Percentiles rank a stretch among this genome's conserved stretches.
Conservation (phyloP, 805 yeast genomes). For the Pichia sporocuriosa region DNA sequence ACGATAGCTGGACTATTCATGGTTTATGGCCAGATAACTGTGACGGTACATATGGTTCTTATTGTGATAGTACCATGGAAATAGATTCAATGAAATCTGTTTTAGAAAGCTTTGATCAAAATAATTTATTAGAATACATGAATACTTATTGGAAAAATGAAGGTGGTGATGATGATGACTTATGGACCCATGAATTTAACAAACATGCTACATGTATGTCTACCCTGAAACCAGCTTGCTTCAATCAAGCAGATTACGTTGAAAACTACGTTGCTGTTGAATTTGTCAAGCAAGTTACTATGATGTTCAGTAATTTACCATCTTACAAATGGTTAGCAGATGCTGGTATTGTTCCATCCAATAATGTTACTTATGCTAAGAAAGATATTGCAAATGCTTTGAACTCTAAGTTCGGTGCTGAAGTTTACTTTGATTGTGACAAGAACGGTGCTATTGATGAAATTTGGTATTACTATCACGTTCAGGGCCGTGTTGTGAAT, state of each 20-base stretch:
- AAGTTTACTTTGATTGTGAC: slow-evolving; percentile 58
- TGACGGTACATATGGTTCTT: slow-evolving; percentile 72
- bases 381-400: slow-evolving; percentile 48
- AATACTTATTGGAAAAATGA: slow-evolving; percentile 61
- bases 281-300: slow-evolving; percentile 55
- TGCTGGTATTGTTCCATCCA: slow-evolving; percentile 66
- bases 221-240: slow-evolving; percentile 71
- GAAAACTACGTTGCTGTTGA: slow-evolving; percentile 52
- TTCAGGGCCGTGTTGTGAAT: slow-evolving; percentile 62
- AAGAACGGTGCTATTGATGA: slow-evolving; percentile 45
- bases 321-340: slow-evolving; percentile 57
- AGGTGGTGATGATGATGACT: slow-evolving; percentile 54
- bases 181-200: slow-evolving; percentile 90
- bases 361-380: slow-evolving; percentile 48
- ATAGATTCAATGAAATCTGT: slow-evolving; percentile 44
- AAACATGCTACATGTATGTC: slow-evolving; percentile 91
- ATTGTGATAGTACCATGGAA: slow-evolving; percentile 57
- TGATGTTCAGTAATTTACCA: slow-evolving; percentile 50
- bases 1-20: slow-evolving; percentile 67
- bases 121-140: slow-evolving; percentile 52
- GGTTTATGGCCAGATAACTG: slow-evolving; percentile 89
- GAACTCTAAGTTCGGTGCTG: slow-evolving; percentile 42
- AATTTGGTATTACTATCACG: slow-evolving; percentile 73
- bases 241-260: slow-evolving; percentile 15
- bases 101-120: slow-evolving; percentile 40